Conservation (phyloP, 805 yeast species). For the Ogataea saltuana region DNA sequence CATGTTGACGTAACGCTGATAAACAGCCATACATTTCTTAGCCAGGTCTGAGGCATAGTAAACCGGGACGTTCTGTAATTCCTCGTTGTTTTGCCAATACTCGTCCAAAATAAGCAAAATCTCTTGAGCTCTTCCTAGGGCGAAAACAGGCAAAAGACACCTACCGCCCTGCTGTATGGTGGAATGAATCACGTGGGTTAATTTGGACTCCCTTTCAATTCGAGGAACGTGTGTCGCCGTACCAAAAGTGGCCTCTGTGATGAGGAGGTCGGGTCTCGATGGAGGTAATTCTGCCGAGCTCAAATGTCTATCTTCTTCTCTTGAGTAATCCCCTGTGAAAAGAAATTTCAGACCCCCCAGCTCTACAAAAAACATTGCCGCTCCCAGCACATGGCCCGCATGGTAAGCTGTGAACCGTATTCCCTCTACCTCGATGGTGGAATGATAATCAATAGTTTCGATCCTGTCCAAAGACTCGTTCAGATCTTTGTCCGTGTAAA, state of each 20-base stretch:
- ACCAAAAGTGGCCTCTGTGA: constrained; percentile 96
- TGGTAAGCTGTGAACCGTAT: constrained; percentile 95
- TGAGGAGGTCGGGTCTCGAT: constrained; percentile 79
- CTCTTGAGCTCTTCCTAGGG: constrained; percentile 96
- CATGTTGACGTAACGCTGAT: constrained; percentile 94
- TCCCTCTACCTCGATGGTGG: constrained; percentile 93
- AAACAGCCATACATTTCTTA: constrained; percentile 94
- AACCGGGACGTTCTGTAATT: constrained; percentile 76
- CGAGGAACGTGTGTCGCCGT: constrained; percentile 96
- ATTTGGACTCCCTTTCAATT: constrained; percentile 74
- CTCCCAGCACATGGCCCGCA: constrained; percentile 99
- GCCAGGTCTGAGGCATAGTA: constrained; percentile 94
- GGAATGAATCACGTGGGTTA: constrained; percentile 80
- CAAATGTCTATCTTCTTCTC: constrained; percentile 94
- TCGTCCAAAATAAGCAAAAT: constrained; percentile 86
- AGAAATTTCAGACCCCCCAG: constrained; percentile 86
- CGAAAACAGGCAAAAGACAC: constrained; percentile 90
- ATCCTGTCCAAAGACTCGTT: constrained; percentile 83
- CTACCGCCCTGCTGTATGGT: constrained; percentile 88
- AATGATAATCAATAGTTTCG: constrained; percentile 93
- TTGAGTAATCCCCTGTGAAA: constrained; percentile 95
- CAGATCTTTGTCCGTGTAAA: constrained; percentile 90
- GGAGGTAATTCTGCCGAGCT: constrained; percentile 95
- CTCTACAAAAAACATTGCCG: constrained; percentile 96
- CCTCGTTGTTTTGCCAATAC: constrained; percentile 86